phyloP scores from a whole-genome alignment of 2,329 filamentous ascomycete genomes.

The Sphaerulina vaccinii region DNA sequence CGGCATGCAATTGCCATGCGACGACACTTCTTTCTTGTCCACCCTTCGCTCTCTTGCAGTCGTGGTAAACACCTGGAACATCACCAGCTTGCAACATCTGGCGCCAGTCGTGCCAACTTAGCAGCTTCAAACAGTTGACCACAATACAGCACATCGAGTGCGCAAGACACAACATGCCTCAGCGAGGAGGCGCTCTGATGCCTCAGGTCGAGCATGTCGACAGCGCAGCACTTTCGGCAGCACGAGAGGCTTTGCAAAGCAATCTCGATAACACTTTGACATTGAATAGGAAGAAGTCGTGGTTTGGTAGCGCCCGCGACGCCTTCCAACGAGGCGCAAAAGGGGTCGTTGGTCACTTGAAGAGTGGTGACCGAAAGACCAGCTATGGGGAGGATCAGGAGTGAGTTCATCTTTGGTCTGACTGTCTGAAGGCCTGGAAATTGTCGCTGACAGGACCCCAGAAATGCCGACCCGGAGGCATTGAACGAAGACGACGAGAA shows the following conservation, averaged over 20 bases:
- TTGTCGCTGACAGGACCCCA: neutral
- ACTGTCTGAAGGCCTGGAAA: neutral
- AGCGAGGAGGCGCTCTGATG: constrained; percentile 8
- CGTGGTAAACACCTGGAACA: neutral
- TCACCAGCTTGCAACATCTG: neutral
- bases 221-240: constrained; percentile 15
- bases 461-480: neutral
- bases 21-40: neutral
- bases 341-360: constrained; percentile 16
- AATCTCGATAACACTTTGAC: constrained; percentile 20
- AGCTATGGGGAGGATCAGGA: constrained; percentile 7
- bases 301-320: constrained; percentile 26
- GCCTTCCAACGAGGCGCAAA: constrained; percentile 19
- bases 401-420: neutral
- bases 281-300: constrained; percentile 26
- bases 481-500: neutral
- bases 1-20: neutral
- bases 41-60: neutral
- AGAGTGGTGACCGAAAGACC: constrained; percentile 8
- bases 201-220: constrained; percentile 11
- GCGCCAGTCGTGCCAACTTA: neutral
- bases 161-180: constrained; percentile 10
- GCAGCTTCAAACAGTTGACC: neutral
- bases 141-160: neutral
- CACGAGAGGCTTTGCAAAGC: constrained; percentile 21